A percentile compares a stretch with the other conserved stretches of the same genome.
Evolutionary conservation across 2,329 filamentous ascomycete species (phyloP).

Genomic region (Hypoxylon sp.): DNA sequence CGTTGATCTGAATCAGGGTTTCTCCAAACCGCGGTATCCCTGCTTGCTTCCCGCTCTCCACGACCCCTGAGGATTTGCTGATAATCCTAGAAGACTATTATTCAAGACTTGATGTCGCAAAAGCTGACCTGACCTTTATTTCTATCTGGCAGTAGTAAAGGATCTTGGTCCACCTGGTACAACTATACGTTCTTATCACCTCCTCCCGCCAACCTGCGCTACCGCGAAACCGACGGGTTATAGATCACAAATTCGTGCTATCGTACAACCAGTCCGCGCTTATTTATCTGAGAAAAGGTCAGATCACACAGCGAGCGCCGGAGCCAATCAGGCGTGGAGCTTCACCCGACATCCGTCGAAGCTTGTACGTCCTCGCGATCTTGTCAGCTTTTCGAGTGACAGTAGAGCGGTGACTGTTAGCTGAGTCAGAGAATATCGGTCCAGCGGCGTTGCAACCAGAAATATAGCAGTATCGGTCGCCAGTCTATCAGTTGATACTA

Average conservation of each 20-base stretch:
- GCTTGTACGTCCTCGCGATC: constrained; percentile 39
- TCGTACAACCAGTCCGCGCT: constrained; percentile 46
- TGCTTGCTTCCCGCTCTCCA: constrained; percentile 38
- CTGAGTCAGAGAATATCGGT: constrained; percentile 41
- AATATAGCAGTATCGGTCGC: constrained; percentile 27
- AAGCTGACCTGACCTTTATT: constrained; percentile 27
- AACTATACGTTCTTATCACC: constrained; percentile 4
- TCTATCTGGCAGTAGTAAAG: constrained; percentile 4
- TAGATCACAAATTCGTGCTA: constrained; percentile 39
- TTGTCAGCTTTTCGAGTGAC: constrained; percentile 43
- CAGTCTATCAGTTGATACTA: constrained; percentile 22
- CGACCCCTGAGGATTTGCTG: constrained; percentile 41
- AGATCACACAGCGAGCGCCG: constrained; percentile 43
- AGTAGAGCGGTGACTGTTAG: constrained; percentile 39
- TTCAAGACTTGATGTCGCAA: constrained; percentile 20
- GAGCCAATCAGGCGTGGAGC: constrained; percentile 46
- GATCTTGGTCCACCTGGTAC: constrained; percentile 6
- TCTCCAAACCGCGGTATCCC: constrained; percentile 40
- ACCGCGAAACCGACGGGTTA: constrained; percentile 25
- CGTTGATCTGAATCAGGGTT: constrained; percentile 44
- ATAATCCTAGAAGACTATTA: constrained; percentile 29
- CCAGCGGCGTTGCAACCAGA: constrained; percentile 24
- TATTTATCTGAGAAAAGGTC: constrained; percentile 43
- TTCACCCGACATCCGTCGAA: constrained; percentile 45
- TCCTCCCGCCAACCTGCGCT: constrained; percentile 13